Conservation (phyloP, 139 green algal genomes). For the Chlorella sp. region DNA sequence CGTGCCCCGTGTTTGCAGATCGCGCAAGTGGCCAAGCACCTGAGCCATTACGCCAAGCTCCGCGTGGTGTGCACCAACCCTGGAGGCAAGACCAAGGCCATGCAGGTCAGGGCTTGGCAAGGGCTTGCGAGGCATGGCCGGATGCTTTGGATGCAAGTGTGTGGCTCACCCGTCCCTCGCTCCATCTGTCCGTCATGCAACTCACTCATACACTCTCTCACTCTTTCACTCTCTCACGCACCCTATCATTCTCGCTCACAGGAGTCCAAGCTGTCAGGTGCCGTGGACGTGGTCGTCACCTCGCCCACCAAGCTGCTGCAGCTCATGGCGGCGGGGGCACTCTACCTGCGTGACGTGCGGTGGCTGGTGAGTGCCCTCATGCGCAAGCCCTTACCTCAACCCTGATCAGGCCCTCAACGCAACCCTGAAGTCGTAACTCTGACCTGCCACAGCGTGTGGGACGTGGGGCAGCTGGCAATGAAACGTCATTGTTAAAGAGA, state of each 20-base stretch:
- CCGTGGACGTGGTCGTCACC: conserved; percentile 84
- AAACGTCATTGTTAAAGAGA: no score
- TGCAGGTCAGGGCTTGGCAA: not conserved
- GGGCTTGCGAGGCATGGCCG: no score
- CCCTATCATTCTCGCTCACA: not conserved
- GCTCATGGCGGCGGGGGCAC: conserved; percentile 65
- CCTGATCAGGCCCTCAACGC: no score
- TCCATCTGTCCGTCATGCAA: not conserved
- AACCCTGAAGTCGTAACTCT: no score
- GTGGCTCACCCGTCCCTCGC: no score
- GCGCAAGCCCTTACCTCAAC: no score
- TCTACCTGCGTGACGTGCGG: conserved; percentile 79
- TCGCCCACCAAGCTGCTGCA: conserved; percentile 82
- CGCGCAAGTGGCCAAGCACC: conserved; percentile 68
- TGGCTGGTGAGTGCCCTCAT: conserved; percentile 20
- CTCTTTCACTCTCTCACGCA: not conserved
- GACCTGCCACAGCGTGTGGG: no score
- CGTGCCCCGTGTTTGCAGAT: conserved; percentile 39
- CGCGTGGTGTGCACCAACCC: conserved; percentile 29
- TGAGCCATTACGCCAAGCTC: conserved; percentile 83
- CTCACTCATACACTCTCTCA: not conserved
- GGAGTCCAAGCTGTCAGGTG: not conserved
- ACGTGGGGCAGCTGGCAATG: no score
- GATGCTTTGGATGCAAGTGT: no score
- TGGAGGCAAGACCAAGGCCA: not conserved